Base-by-base conservation (phyloP, 352 stramenopile genomes). In the Phytophthora podocarpi region DNA sequence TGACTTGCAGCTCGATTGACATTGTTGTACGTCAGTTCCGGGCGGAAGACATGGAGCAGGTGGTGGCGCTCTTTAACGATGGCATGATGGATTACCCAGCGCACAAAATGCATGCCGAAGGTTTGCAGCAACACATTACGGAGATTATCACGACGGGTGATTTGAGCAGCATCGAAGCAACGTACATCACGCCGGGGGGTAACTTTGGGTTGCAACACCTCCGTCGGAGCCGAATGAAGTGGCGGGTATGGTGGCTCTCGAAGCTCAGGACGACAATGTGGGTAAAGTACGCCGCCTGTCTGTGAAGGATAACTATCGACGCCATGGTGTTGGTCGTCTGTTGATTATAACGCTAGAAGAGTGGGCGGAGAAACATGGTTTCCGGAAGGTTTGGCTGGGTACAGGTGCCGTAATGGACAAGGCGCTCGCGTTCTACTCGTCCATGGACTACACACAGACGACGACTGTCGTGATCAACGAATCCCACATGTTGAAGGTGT, bases 171-270 rank as follows among this genome's bases (percentile, higher is more conserved):
- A 59, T 72, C 20, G 36, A 64, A 5, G 35, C 37, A n/a, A 54
- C 40, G 20, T 69, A 65, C 41, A 53, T 65, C 21, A 43, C 30
- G 5, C 51, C 45, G 13, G 51, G 64, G 2, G 64, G 64, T 9
- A 68, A 68, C 39, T 72, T 34, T 64, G 62, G 64, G 64, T 72
- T n/a, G 64, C 51, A 18, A 58, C 50, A 21, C 24, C 39, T 50
- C 20, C 20, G 24, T 34, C 28, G 20, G 18, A 59, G 7, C 32
- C 57, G 10, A 24, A 5, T 3, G 27, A 59, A 34, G 45, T 72
- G 30, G 51, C 68, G 23, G 64, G 57, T 8, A 67, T 68, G 26
- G 51, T 60, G 12, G 57, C 37, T n/a, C 46, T 72, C 21, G 43
- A 64, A 60, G 24, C 16, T 8, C 45, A 66, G 36, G 36, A 26